Base-by-base conservation (phyloP, 2,329 filamentous ascomycete genomes). In the Parastagonospora nodorum region DNA sequence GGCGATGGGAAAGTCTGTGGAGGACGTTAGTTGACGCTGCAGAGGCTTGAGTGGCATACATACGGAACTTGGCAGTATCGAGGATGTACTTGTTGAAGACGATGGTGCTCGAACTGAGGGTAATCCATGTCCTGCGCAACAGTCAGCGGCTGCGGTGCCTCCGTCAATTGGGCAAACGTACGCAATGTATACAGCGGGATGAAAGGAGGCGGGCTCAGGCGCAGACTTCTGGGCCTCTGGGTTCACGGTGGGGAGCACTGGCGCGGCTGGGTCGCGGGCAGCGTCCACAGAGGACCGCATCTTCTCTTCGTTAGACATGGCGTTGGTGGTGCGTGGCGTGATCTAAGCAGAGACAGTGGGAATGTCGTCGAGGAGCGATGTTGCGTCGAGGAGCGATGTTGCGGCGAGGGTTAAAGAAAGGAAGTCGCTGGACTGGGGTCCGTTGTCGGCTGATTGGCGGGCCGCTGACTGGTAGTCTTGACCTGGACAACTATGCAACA, bases 81-180 rank as follows among this genome's bases (percentile, higher is more conserved):
- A 97, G 84, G 68, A 99, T 91, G 86, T 90, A 96, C 85, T 99
- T 99, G 87, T 99, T 97, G 88, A 97, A 97, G 56, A 99, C 82
- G 74, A 99, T 99, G 72, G 97, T 92, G 67, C 88, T 90, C 37
- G 92, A 96, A 70, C 90, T 96, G 74, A 97, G 82, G 52, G 87
- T 80, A 72, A 99, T 97, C 94, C 94, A 99, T 64, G 87, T 82
- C 67, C 92, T 96, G 75, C 44, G 31, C 43, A 11, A 48, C 42
- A 33, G 56, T 72, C 51, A 71, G 68, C 44, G 15, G 32, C 27
- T 50, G 48, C 46, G 28, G 41, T 43, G 33, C 16, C 42, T 35
- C 14, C 39, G 36, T 16, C 40, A 79, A 82, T 73, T 75, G 86
- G 45, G 27, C 29, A 30, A 27, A 75, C 78, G 71, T 76, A 86